phyloP scores from a whole-genome alignment of 164 flowering plant genomes.

The Vitis cinerea region DNA sequence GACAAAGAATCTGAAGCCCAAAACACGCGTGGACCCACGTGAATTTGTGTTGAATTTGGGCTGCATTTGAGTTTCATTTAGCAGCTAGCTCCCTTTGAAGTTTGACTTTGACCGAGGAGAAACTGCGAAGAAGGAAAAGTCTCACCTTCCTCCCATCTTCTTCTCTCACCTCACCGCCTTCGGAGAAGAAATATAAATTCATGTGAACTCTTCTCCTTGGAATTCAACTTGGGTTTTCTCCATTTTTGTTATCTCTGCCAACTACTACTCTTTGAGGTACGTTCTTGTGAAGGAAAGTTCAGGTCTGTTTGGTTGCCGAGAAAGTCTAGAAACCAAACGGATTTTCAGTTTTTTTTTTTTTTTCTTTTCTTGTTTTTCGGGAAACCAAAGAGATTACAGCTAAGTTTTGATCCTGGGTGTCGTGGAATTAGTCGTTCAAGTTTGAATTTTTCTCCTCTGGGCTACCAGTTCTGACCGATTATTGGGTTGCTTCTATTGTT shows the following conservation, averaged over 20 bases:
- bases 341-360: neutral
- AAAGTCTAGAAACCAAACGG: neutral
- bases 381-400: neutral
- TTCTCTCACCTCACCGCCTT: constrained; percentile 1
- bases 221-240: neutral
- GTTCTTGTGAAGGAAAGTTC: neutral
- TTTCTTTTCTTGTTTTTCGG: neutral
- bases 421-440: neutral
- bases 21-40: neutral
- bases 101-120: constrained; percentile 26
- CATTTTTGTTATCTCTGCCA: neutral
- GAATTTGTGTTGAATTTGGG: neutral
- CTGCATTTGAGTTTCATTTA: constrained; percentile 7
- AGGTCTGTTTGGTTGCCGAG: constrained; percentile 2
- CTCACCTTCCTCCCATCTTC: constrained; percentile 53
- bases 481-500: too few species aligned
- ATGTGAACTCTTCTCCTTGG: neutral
- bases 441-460: neutral
- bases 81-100: neutral
- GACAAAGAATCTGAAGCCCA: too few species aligned
- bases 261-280: constrained; percentile 2
- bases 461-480: neutral
- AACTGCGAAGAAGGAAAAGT: constrained; percentile 28
- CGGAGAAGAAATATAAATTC: neutral
- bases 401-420: neutral